phyloP scores from a whole-genome alignment of 495 filamentous ascomycete genomes.

The Talaromyces nanjingensis region DNA sequence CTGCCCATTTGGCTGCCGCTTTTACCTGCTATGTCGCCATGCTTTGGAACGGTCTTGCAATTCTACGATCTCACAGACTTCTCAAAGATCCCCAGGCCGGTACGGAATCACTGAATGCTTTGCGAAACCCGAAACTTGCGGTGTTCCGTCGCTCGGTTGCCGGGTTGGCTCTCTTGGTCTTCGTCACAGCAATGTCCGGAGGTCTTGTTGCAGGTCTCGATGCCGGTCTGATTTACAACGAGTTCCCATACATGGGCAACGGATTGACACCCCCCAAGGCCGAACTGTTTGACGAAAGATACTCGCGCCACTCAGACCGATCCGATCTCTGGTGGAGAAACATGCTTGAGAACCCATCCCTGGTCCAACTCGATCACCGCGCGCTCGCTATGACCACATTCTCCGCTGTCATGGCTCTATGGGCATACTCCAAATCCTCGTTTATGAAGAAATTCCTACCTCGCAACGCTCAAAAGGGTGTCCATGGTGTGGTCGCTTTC shows the following conservation, averaged over 20 bases:
- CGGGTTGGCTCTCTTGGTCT: constrained; percentile 69
- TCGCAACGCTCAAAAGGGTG: constrained; percentile 55
- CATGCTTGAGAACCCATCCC: constrained; percentile 89
- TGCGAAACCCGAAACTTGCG: constrained; percentile 59
- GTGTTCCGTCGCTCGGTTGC: constrained; percentile 67
- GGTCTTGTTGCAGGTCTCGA: constrained; percentile 91
- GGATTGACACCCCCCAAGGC: constrained; percentile 70
- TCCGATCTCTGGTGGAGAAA: constrained; percentile 93
- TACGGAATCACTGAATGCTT: constrained; percentile 43
- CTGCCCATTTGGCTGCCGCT: constrained; percentile 81
- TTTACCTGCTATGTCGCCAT: constrained; percentile 89
- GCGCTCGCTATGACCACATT: constrained; percentile 86
- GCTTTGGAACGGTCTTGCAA: constrained; percentile 84
- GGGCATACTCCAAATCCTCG: constrained; percentile 62
- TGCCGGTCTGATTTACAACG: constrained; percentile 95
- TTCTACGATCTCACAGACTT: constrained; percentile 67
- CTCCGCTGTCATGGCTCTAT: constrained; percentile 67
- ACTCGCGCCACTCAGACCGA: constrained; percentile 67
- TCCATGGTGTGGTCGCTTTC: constrained; percentile 76
- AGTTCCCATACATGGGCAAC: constrained; percentile 91
- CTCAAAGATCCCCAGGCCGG: constrained; percentile 55
- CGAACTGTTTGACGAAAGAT: constrained; percentile 80
- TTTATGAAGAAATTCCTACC: constrained; percentile 59
- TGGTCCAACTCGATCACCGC: constrained; percentile 94
- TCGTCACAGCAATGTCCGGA: constrained; percentile 86